Evolutionary conservation across 2,329 filamentous ascomycete genomes (phyloP).

Genomic region (Colletotrichum salicis): DNA sequence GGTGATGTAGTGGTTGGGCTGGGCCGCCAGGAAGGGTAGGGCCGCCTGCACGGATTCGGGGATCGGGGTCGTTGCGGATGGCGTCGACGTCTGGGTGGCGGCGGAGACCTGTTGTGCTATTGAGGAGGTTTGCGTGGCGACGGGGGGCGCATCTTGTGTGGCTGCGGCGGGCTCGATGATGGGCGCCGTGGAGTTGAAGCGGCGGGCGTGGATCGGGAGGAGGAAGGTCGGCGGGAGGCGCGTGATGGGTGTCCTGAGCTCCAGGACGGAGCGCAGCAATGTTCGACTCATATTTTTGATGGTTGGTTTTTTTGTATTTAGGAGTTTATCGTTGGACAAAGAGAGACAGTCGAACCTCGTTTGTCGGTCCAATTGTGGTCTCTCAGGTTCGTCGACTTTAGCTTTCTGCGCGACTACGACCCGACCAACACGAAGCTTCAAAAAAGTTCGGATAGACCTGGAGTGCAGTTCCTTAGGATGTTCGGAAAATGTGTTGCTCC

Average conservation of each 20-base stretch:
- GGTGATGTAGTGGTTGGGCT: conserved; percentile 81
- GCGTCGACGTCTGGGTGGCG: neutral
- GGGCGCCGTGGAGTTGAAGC: conserved; percentile 61
- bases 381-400: conserved; percentile 6
- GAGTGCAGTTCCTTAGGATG: neutral
- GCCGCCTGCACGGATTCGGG: conserved; percentile 68
- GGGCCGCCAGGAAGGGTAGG: conserved; percentile 77
- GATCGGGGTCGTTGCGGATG: conserved; percentile 51
- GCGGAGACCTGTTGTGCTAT: conserved; percentile 17
- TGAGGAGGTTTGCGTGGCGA: conserved; percentile 22
- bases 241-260: conserved; percentile 61
- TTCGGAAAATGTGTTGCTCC: conserved; percentile 19
- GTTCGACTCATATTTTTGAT: conserved; percentile 63
- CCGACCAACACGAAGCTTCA: conserved; percentile 10
- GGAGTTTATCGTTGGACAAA: neutral
- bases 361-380: neutral
- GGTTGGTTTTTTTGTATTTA: neutral
- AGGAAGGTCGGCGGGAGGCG: conserved; percentile 48
- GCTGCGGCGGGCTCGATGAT: conserved; percentile 53
- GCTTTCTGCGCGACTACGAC: conserved; percentile 3
- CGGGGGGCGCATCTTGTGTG: conserved; percentile 34
- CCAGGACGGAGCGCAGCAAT: conserved; percentile 71
- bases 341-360: neutral
- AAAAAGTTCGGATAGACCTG: conserved; percentile 30
- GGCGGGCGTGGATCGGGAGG: conserved; percentile 45